Percentiles rank a stretch among this genome's conserved stretches.
Conservation (phyloP, 495 filamentous ascomycete species). For the Xylaria castorea region DNA sequence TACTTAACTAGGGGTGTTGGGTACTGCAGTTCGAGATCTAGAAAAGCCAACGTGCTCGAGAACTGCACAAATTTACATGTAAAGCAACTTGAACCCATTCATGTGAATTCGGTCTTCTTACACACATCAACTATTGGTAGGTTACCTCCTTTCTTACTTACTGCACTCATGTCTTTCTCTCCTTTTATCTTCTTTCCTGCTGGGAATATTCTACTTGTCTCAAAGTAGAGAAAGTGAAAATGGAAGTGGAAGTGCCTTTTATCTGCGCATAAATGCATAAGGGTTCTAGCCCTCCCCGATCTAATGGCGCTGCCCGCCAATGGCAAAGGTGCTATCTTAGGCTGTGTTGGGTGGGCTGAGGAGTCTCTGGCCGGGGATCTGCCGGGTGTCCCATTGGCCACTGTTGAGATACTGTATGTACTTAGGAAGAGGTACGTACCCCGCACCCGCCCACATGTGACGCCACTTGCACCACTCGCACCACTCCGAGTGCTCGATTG, state of each 20-base stretch:
- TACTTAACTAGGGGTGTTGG: not conserved
- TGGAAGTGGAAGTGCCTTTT: slow-evolving; percentile 8
- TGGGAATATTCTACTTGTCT: not conserved
- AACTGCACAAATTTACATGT: not conserved
- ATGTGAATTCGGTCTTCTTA: not conserved
- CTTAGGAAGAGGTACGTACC: slow-evolving; percentile 16
- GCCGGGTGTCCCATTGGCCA: not conserved
- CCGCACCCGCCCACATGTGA: slow-evolving; percentile 21
- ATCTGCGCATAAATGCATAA: slow-evolving; percentile 1
- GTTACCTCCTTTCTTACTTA: not conserved
- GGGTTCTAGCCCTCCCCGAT: slow-evolving; percentile 14
- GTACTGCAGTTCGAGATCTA: not conserved
- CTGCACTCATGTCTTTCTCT: not conserved
- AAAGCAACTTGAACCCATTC: not conserved
- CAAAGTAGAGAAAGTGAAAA: not conserved
- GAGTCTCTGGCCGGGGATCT: not conserved
- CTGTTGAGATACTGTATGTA: not conserved
- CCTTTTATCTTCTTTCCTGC: not conserved
- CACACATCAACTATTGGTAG: not conserved
- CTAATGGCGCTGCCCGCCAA: not conserved
- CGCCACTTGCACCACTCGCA: slow-evolving; percentile 13
- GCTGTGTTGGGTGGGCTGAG: not conserved
- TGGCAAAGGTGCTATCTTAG: not conserved
- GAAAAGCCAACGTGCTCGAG: not conserved
- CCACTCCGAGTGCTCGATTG: slow-evolving; percentile 16